Conservation (phyloP, 345 rosid species). For the Gossypium rotundifolium region DNA sequence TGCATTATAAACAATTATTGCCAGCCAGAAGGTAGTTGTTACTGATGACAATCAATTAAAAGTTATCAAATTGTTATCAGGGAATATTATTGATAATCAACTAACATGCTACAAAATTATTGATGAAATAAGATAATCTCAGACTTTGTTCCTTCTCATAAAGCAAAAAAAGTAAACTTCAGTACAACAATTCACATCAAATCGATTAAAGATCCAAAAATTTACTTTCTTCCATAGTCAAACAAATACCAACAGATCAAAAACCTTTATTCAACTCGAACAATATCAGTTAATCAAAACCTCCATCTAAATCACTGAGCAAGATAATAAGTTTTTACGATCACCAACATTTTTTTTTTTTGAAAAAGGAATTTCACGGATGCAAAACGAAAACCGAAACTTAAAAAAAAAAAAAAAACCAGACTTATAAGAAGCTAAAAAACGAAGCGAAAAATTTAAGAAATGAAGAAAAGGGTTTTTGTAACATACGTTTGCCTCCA, state of each 20-base stretch:
- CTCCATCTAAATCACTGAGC: slow-evolving; percentile 12
- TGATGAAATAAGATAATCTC: neutral
- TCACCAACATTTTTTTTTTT: neutral
- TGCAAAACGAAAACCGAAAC: neutral
- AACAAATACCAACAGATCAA: neutral
- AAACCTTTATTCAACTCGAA: neutral
- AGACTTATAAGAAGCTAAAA: too few relatives aligned
- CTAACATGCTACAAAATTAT: neutral
- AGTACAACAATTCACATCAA: slow-evolving; percentile 11
- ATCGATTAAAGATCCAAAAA: neutral
- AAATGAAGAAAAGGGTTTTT: neutral
- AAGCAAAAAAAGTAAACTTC: slow-evolving; percentile 1
- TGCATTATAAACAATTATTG: neutral
- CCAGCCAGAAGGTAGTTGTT: neutral
- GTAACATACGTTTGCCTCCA: slow-evolving; percentile 61
- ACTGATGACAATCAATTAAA: neutral
- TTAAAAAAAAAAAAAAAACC: too few relatives aligned
- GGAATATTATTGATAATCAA: neutral
- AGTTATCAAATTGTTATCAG: neutral
- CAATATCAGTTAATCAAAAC: neutral
- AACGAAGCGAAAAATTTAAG: too few relatives aligned
- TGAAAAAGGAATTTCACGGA: neutral
- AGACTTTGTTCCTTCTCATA: neutral
- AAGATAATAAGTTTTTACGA: slow-evolving; percentile 27
- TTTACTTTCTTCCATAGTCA: neutral